Base-by-base conservation (phyloP, 257 asterid species). In the Solanum bukasovii region DNA sequence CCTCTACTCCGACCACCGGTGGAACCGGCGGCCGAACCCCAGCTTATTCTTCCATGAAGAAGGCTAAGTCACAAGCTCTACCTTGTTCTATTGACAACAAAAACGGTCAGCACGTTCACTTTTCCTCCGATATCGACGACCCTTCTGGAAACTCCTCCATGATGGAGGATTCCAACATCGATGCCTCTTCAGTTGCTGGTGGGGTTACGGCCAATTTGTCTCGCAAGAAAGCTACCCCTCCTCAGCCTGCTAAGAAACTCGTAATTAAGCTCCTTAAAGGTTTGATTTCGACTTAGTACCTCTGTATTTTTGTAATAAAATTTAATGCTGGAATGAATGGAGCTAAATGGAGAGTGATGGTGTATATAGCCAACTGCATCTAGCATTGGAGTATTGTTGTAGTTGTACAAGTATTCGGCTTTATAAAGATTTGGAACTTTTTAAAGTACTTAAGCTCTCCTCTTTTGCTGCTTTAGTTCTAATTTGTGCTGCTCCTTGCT, bases 51-150 rank as follows among this genome's bases (percentile, higher is more conserved):
- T 88, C 91, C 13, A 92, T 92, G 92, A 92, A 91, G 86, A 92
- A 92, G 34, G 90, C 93, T 33, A 92, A 92, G 88, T 87, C 92
- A 23, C 91, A 89, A 67, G 87, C 88, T 20, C 89, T 85, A 72
- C 87, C 89, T 34, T 87, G 89, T 89, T 88, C 93, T 27, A 73
- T 86, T 21, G 91, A 91, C 65, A 88, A 78, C 86, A 91, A 73
- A 68, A 87, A 88, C 65, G 90, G 86, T 18, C 91, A 90, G 78
- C 90, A 87, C 59, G 90, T 88, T 63, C 92, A 88, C 89, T 89
- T 91, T 67, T 52, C 84, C n/a, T 49, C 88, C 23, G 88, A 87
- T 31, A 23, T 44, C 68, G 86, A 86, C 7, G 87, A 89, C 85
- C 63, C 84, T 33, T 44, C 88, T 44, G 56, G 70, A 81, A 49